Conservation (phyloP, 2,329 filamentous ascomycete species). For the Ophiostoma ulmi region DNA sequence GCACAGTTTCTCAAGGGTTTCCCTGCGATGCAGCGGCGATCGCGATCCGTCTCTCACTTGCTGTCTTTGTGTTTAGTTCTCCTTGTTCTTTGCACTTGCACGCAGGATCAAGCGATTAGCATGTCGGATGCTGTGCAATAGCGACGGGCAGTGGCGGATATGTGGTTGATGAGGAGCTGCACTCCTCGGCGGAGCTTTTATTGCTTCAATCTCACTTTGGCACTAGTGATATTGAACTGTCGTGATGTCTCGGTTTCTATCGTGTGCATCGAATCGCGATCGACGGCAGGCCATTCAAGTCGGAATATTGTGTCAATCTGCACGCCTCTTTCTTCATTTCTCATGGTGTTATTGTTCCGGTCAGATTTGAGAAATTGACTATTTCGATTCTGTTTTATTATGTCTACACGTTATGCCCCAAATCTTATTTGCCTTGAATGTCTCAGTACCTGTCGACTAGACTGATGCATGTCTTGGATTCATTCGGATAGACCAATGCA, state of each 20-base stretch:
- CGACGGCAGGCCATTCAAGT: neutral
- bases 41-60: neutral
- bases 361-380: neutral
- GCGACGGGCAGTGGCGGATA: neutral
- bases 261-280: neutral
- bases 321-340: neutral
- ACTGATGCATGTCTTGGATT: slow-evolving; percentile 4
- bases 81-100: neutral
- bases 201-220: neutral
- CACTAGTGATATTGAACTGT: neutral
- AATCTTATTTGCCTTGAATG: neutral
- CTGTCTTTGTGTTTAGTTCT: neutral
- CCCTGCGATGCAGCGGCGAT: neutral
- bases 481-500: neutral
- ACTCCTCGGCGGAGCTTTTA: neutral
- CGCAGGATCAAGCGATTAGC: neutral
- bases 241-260: neutral
- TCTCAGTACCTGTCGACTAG: slow-evolving; percentile 10
- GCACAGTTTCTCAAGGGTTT: neutral
- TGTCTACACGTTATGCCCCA: neutral
- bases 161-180: neutral
- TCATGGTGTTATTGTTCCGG: neutral
- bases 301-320: neutral
- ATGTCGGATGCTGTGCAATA: neutral
- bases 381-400: neutral